These are phyloP conservation scores for Myxozyma geophila DNA, from an alignment of 805 yeast genomes.

Conservation along the genomic window DNA sequence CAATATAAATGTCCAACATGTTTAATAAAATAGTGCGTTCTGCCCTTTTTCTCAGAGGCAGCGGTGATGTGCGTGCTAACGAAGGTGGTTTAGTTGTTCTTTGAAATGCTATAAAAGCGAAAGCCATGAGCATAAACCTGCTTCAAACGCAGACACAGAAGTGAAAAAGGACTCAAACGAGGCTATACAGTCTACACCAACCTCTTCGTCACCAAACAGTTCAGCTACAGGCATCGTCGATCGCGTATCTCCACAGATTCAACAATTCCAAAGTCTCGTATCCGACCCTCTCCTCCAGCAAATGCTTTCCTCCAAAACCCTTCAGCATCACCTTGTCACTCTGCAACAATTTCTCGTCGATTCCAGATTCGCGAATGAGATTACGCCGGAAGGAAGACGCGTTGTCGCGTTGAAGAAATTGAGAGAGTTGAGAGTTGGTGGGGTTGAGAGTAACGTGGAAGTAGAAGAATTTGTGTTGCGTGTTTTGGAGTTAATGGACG, in stretches of 20 bases:
- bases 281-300: conserved; percentile 52
- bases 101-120: conserved; percentile 61
- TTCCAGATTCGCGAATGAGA: conserved; percentile 54
- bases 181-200: neutral
- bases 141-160: conserved; percentile 39
- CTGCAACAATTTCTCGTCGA: conserved; percentile 56
- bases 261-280: conserved; percentile 40
- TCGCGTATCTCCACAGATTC: neutral
- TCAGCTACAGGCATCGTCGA: neutral
- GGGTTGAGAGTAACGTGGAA: conserved; percentile 65
- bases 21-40: conserved; percentile 24
- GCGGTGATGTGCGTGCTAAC: too few relatives aligned
- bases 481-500: conserved; percentile 44
- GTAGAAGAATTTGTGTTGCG: conserved; percentile 70
- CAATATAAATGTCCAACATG: conserved; percentile 67
- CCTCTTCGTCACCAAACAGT: neutral
- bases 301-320: conserved; percentile 56
- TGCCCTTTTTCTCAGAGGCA: conserved; percentile 8
- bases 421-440: conserved; percentile 63
- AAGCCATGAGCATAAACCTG: conserved; percentile 29
- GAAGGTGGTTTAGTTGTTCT: conserved; percentile 52
- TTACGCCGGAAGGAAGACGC: conserved; percentile 56
- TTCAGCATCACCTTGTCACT: conserved; percentile 60
- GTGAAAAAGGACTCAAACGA: conserved; percentile 38
- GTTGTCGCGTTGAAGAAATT: conserved; percentile 67